Evolutionary conservation across 163 green algal genomes (phyloP), one percentile per base, ranked within the genome.

Genomic region (Chlorella variabilis): DNA sequence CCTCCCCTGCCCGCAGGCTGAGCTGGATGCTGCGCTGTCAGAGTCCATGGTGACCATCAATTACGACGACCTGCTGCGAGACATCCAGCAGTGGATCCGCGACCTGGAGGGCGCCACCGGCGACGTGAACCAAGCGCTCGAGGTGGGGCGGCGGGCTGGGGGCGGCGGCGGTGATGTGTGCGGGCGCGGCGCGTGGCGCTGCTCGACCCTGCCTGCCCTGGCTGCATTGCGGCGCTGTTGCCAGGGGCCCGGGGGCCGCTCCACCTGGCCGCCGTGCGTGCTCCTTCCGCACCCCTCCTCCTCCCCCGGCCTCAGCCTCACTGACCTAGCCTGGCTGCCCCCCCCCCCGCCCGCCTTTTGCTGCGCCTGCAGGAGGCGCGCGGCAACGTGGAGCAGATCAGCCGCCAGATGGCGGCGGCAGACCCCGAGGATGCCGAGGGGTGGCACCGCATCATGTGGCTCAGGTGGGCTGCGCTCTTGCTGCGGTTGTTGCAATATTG

Each of bases 51-150:
- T 65, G 3, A 83, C 71, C 1, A 76, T 75, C 4, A 67, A 76
- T 51, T 85, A 86, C 48, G 84, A 88, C 48, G 45, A 83, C 59
- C 54, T 88, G 59, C 73, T 88, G 45, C 73, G 84, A 9, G 84
- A 88, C 61, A 81, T 88, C 38, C 63, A 77, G 39, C 66, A 83
- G 36, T 88, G 84, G 84, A 65, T 82, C 9, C 71, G 49, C 5
- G 84, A 88, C 63, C 33, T 88, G 56, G 48, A 62, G 23, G 84
- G 63, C 6, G 51, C 84, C 1, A 31, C 36, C 23, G 84, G 73
- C 27, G 73, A 80, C 15, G 73, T 80, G 17, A 70, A 58, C 27
- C 13, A 27, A 29, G 73, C 73, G 38, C 54, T 80, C 33, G 38
- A 58, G 59, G 59, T 67, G 29, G 29, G 45, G 45, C 45, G 11